These are phyloP conservation scores for Gastrolobium villosum DNA, from an alignment of 306 rosid genomes.

Conservation along the genomic window DNA sequence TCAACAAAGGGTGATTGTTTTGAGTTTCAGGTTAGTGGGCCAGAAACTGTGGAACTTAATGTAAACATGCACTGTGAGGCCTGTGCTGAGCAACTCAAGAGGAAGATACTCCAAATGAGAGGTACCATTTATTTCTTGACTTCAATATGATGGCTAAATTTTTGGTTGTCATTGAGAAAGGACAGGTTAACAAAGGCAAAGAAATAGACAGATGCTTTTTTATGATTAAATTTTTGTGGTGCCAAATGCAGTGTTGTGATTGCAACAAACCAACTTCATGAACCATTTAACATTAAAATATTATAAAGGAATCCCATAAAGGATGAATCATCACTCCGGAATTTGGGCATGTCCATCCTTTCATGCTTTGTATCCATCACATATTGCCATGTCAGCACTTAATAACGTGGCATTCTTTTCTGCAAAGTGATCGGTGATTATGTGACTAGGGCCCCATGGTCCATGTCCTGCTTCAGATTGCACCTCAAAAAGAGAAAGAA, in stretches of 20 bases:
- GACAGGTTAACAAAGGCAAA: constrained; percentile 8
- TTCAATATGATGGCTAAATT: constrained; percentile 36
- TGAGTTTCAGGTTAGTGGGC: constrained; percentile 71
- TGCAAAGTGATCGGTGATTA: constrained; percentile 31
- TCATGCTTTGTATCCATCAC: constrained; percentile 39
- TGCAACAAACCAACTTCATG: constrained; percentile 41
- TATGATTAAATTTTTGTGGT: constrained; percentile 29
- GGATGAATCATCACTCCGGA: constrained; percentile 41
- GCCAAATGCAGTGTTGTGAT: constrained; percentile 39
- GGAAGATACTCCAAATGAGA: constrained; percentile 91
- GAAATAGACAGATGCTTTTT: constrained; percentile 42
- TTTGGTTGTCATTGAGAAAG: constrained; percentile 34
- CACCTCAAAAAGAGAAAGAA: constrained; percentile 37
- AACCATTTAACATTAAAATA: constrained; percentile 4
- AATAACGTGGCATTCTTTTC: constrained; percentile 38
- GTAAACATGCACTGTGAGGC: constrained; percentile 98
- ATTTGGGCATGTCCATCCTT: constrained; percentile 31
- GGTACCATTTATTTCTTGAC: constrained; percentile 58
- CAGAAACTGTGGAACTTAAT: constrained; percentile 80
- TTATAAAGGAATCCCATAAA: constrained; percentile 37
- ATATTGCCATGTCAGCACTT: constrained; percentile 47
- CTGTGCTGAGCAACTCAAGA: constrained; percentile 92
- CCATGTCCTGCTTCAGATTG: constrained; percentile 45
- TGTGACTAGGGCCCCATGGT: constrained; percentile 35
- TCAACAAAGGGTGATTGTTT: constrained; percentile 18